Evolutionary conservation across 1,139 yeast genomes (phyloP).

Genomic region (Taphrina confusa): DNA sequence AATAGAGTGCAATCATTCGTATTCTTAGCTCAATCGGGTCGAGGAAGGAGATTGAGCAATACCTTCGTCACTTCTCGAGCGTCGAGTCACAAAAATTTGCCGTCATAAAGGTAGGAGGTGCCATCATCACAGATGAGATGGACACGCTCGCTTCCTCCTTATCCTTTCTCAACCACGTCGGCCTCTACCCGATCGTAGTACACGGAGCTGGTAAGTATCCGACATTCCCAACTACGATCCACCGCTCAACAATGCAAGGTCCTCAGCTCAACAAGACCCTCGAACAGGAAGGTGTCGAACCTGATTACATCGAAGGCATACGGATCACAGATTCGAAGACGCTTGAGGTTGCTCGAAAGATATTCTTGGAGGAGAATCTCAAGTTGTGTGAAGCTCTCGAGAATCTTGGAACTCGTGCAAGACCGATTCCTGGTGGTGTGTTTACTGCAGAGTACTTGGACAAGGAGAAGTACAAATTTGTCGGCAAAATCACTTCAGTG

Average conservation of each 20-base stretch:
- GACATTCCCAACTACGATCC: neutral
- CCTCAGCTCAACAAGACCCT: slow-evolving; percentile 94
- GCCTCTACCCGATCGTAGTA: slow-evolving; percentile 90
- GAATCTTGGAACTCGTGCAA: slow-evolving; percentile 93
- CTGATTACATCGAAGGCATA: slow-evolving; percentile 93
- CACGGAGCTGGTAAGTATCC: slow-evolving; percentile 75
- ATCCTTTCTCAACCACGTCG: slow-evolving; percentile 95
- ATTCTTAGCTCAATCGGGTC: slow-evolving; percentile 93
- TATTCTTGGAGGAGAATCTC: slow-evolving; percentile 92
- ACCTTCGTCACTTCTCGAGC: slow-evolving; percentile 91
- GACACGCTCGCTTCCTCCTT: slow-evolving; percentile 92
- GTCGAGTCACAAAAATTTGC: slow-evolving; percentile 89
- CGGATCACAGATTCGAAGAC: slow-evolving; percentile 93
- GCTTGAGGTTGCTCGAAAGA: slow-evolving; percentile 92
- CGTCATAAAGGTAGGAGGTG: slow-evolving; percentile 98
- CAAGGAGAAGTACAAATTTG: slow-evolving; percentile 84
- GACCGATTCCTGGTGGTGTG: slow-evolving; percentile 98
- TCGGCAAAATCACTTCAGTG: slow-evolving; percentile 83
- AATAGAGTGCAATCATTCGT: slow-evolving; percentile 59
- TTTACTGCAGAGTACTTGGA: slow-evolving; percentile 91
- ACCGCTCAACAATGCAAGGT: slow-evolving; percentile 45
- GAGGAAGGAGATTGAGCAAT: slow-evolving; percentile 96
- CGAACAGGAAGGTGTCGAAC: slow-evolving; percentile 93
- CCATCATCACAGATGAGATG: slow-evolving; percentile 90
- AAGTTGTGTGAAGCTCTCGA: slow-evolving; percentile 94